Evolutionary conservation across 176 grass and related monocot genomes (phyloP).

Genomic region (Oryza coarctata): DNA sequence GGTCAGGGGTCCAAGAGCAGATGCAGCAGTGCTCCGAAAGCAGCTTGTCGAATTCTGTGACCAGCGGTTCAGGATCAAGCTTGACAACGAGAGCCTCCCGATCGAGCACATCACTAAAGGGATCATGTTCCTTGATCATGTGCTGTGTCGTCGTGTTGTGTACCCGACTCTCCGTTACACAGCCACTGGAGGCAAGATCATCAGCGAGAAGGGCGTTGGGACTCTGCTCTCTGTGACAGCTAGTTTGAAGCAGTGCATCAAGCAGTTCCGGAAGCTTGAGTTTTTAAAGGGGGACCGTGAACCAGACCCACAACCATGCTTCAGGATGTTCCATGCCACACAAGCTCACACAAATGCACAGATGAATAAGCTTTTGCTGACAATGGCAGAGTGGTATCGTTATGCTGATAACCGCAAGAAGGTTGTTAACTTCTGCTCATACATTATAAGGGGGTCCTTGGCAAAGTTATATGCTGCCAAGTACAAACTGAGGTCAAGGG

Average conservation of each 20-base stretch:
- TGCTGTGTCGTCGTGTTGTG: constrained; percentile 86
- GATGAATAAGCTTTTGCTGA: constrained; percentile 94
- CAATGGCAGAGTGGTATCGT: constrained; percentile 91
- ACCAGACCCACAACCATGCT: constrained; percentile 95
- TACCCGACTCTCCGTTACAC: constrained; percentile 93
- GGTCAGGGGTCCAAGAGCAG: constrained; percentile 77
- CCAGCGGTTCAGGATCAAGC: constrained; percentile 70
- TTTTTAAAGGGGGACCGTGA: constrained; percentile 95
- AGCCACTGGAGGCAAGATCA: constrained; percentile 93
- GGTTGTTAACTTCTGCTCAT: constrained; percentile 94
- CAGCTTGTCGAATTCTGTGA: constrained; percentile 91
- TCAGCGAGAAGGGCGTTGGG: constrained; percentile 95
- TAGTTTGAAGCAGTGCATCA: constrained; percentile 93
- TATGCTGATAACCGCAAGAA: constrained; percentile 98
- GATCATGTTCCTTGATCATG: constrained; percentile 97
- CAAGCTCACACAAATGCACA: constrained; percentile 90
- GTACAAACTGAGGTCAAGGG: constrained; percentile 94
- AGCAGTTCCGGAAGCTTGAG: constrained; percentile 82
- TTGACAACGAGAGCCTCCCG: constrained; percentile 86
- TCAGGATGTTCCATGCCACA: constrained; percentile 97
- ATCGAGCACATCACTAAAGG: constrained; percentile 99
- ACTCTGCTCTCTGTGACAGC: constrained; percentile 91
- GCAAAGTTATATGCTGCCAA: constrained; percentile 96
- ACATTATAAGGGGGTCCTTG: constrained; percentile 88
- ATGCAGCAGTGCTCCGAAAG: constrained; percentile 80